phyloP scores from a whole-genome alignment of 768 basidiomycete species.

The Tylopilus subfusipes region DNA sequence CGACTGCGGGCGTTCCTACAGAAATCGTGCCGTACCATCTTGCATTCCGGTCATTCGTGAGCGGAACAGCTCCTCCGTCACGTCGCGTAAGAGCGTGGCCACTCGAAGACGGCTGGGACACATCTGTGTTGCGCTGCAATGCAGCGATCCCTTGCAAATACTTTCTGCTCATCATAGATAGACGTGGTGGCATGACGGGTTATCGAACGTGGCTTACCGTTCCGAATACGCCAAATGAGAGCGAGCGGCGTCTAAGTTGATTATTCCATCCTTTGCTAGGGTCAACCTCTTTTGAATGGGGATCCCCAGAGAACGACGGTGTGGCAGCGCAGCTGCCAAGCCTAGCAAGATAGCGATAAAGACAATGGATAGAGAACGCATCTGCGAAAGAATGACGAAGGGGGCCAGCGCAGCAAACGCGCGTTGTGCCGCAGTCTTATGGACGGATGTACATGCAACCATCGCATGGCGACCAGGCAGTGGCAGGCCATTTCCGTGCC shows the following conservation, averaged over 20 bases:
- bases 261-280: slow-evolving; percentile 11
- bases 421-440: slow-evolving; percentile 4
- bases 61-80: slow-evolving; percentile 1
- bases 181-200: neutral
- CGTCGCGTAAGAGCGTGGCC: slow-evolving; percentile 1
- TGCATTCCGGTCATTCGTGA: slow-evolving; percentile 14
- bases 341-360: slow-evolving; percentile 10
- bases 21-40: slow-evolving; percentile 26
- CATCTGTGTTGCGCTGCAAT: slow-evolving; percentile 3
- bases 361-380: slow-evolving; percentile 9
- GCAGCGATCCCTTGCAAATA: slow-evolving; percentile 13
- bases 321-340: slow-evolving; percentile 16
- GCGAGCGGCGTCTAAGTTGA: slow-evolving; percentile 14
- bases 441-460: neutral
- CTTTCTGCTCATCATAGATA: slow-evolving; percentile 17
- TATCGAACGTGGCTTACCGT: slow-evolving; percentile 5
- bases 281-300: slow-evolving; percentile 15
- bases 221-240: slow-evolving; percentile 15
- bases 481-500: neutral
- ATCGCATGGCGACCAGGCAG: neutral
- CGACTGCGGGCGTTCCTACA: slow-evolving; percentile 24
- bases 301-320: slow-evolving; percentile 13
- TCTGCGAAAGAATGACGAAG: slow-evolving; percentile 1
- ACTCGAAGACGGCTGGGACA: neutral
- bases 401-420: neutral